Evolutionary conservation across 208 protist species (phyloP).

Genomic region (Crithidia sp.): DNA sequence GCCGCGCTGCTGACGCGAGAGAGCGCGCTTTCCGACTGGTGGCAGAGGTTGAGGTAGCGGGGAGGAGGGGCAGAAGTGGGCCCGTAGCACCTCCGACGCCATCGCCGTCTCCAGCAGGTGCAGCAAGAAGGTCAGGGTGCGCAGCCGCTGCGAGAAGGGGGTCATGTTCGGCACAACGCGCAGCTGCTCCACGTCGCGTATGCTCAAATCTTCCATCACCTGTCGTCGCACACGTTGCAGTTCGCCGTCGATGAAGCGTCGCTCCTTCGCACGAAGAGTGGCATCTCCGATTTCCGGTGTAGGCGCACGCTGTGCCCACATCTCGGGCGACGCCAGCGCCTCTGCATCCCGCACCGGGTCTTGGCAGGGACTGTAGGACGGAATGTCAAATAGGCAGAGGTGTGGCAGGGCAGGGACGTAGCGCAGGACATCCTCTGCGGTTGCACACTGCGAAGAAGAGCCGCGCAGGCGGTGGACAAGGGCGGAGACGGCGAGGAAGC

Average conservation of each 20-base stretch:
- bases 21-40: no score
- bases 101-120: conserved; percentile 50
- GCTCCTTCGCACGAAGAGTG: background rate
- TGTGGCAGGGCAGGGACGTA: conserved; percentile 68
- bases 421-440: conserved; percentile 56
- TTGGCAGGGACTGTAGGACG: conserved; percentile 58
- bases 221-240: conserved; percentile 25
- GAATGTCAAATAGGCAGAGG: conserved; percentile 85
- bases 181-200: conserved; percentile 67
- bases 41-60: no score
- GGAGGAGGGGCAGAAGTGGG: conserved; percentile 38
- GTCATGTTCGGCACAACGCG: conserved; percentile 78
- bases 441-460: conserved; percentile 28
- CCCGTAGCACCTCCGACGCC: conserved; percentile 45
- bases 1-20: background rate
- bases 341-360: background rate
- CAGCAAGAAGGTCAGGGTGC: conserved; percentile 75
- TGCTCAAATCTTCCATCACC: conserved; percentile 26
- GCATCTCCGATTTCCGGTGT: background rate
- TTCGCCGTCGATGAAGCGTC: conserved; percentile 14
- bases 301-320: background rate
- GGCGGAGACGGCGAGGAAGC: conserved; percentile 79
- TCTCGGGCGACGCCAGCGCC: background rate
- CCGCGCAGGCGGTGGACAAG: conserved; percentile 79
- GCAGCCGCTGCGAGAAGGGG: conserved; percentile 82